Evolutionary conservation across 805 yeast species (phyloP), one percentile per base, ranked within the genome.

Genomic region (Ogataea henricii): DNA sequence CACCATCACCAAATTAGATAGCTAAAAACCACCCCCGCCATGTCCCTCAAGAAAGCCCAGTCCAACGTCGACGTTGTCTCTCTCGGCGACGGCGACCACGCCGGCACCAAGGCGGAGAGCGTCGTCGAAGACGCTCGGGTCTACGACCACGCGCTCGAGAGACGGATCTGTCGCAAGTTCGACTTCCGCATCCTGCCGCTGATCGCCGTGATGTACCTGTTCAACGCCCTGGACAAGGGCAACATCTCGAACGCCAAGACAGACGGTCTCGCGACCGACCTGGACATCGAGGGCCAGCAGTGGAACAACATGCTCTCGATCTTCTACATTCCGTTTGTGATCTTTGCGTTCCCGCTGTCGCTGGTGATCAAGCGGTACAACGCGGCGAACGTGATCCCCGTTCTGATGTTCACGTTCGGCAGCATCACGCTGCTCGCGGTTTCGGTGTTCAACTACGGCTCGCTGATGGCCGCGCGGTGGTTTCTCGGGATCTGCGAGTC

Each of bases 231-330:
- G 46, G 79, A 77, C 56, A 73, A 72, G 51, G 77, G 78, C 13
- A 76, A 77, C 52, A 74, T 76, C 40, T 69, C 75, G 13, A 76
- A 76, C 57, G 81, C 81, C 14, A 74, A 74, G 53, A 74, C 78
- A 1, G 73, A 74, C 49, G 75, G 75, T 26, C 56, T 77, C 40
- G 76, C 68, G 22, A 53, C 47, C 4, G 78, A 76, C 51, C 57
- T 77, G 16, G 68, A 68, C 27, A 68, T 77, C 40, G 54, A 55
- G 4, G 76, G 74, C 18, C 63, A 67, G 25, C 66, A 74, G 47
- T 77, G 77, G 76, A 75, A 74, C 54, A 56, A 68, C 27, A 67
- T 74, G 67, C 63, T 76, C 20, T 71, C 78, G 3, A 69, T 76
- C 13, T 75, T 74, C 54, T 74, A 71, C 47, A 58, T 72, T 43